Evolutionary conservation across 768 basidiomycete genomes (phyloP).

Genomic region (Dictyophora rubrovolvata): DNA sequence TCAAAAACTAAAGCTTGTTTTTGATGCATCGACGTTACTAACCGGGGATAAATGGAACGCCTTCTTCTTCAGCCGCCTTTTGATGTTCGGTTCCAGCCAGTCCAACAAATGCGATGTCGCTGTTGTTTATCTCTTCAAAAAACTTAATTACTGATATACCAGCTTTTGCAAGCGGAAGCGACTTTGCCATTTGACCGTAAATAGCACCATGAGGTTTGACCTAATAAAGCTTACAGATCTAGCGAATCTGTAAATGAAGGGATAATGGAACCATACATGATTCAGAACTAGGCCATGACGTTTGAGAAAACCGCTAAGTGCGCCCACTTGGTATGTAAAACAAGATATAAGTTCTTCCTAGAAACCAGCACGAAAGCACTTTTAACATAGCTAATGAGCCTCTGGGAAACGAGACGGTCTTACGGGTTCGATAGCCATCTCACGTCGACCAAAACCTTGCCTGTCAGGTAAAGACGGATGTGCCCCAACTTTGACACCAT

Average conservation of each 20-base stretch:
- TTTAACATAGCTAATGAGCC: background rate
- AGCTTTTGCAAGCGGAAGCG: slow-evolving; percentile 44
- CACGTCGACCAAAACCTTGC: slow-evolving; percentile 57
- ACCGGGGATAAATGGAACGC: slow-evolving; percentile 56
- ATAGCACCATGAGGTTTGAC: slow-evolving; percentile 54
- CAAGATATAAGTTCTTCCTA: slow-evolving; percentile 47
- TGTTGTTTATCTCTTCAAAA: slow-evolving; percentile 26
- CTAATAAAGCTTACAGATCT: slow-evolving; percentile 23
- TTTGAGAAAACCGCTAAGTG: slow-evolving; percentile 48
- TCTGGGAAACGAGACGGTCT: slow-evolving; percentile 7
- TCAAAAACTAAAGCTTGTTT: background rate
- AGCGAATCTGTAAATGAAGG: background rate
- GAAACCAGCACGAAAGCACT: background rate
- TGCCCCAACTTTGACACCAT: slow-evolving; percentile 52
- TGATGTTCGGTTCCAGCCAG: slow-evolving; percentile 58
- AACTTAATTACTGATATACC: slow-evolving; percentile 43
- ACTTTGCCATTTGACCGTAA: slow-evolving; percentile 49
- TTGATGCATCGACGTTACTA: slow-evolving; percentile 1
- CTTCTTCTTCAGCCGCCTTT: slow-evolving; percentile 39
- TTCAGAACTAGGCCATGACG: slow-evolving; percentile 40
- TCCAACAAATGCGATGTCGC: slow-evolving; percentile 46
- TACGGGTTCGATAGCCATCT: slow-evolving; percentile 54
- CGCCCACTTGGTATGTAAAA: slow-evolving; percentile 62
- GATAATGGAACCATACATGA: slow-evolving; percentile 32
- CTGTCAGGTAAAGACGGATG: slow-evolving; percentile 56